A percentile compares a stretch with the other conserved stretches of the same genome.
phyloP scores from a whole-genome alignment of 2,329 filamentous ascomycete species.

The Seiridium cupressi region DNA sequence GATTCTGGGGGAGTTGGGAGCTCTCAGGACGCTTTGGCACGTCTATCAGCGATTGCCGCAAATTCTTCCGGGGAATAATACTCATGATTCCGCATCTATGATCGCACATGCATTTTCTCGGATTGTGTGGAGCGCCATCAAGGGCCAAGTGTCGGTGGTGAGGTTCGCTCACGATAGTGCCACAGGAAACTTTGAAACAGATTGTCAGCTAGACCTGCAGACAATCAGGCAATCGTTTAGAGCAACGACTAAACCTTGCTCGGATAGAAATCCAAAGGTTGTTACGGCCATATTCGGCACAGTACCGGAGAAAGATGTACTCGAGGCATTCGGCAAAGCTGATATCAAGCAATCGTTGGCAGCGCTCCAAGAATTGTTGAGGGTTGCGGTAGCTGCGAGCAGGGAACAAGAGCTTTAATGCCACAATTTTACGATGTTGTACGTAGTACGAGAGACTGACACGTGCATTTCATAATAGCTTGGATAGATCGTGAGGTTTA shows the following conservation, averaged over 20 bases:
- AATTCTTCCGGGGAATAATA: neutral
- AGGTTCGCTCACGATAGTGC: constrained; percentile 8
- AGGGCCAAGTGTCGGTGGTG: neutral
- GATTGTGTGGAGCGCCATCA: neutral
- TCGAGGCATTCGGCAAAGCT: neutral
- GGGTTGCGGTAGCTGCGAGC: neutral
- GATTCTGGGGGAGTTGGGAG: constrained; percentile 24
- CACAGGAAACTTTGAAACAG: constrained; percentile 8
- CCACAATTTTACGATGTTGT: neutral
- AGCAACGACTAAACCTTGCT: neutral
- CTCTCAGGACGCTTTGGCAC: constrained; percentile 27
- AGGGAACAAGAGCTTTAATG: neutral
- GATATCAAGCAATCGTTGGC: constrained; percentile 1
- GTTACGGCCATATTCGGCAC: neutral
- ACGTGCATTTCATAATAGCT: neutral
- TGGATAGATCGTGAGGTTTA: neutral
- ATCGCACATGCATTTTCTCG: neutral
- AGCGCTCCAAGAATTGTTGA: neutral
- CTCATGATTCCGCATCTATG: neutral
- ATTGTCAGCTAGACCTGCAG: constrained; percentile 21
- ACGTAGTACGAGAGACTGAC: neutral
- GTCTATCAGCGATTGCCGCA: neutral
- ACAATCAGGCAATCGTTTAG: constrained; percentile 16
- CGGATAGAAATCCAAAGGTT: neutral
- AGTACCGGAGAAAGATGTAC: neutral